phyloP scores from a whole-genome alignment of 2,329 filamentous ascomycete species.

The Dothistroma pini region DNA sequence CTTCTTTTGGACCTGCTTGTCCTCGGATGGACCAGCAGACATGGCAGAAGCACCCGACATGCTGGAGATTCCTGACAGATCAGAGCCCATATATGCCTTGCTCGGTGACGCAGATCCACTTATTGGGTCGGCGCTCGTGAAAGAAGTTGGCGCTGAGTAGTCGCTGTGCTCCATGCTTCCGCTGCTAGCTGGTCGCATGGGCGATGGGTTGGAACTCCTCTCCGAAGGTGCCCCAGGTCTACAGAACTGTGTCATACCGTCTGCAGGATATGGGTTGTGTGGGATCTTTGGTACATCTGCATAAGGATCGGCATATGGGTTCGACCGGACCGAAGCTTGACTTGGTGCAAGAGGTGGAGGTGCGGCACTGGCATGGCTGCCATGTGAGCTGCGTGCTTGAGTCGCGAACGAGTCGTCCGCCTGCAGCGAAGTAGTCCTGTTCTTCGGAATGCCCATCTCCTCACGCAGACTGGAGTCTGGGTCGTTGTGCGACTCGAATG shows the following conservation, averaged over 20 bases:
- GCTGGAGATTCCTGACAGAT: constrained; percentile 27
- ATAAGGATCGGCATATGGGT: constrained; percentile 49
- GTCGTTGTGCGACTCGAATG: constrained; percentile 87
- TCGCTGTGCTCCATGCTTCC: constrained; percentile 76
- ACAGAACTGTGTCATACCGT: constrained; percentile 98
- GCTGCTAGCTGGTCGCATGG: constrained; percentile 72
- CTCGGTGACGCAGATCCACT: constrained; percentile 71
- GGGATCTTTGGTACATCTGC: constrained; percentile 67
- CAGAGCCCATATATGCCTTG: constrained; percentile 52
- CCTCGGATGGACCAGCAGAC: constrained; percentile 49
- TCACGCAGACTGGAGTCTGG: constrained; percentile 69
- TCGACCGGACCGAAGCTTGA: constrained; percentile 23
- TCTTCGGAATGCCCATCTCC: constrained; percentile 55
- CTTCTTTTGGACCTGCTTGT: constrained; percentile 65
- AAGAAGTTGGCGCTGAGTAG: constrained; percentile 81
- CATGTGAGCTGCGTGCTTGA: constrained; percentile 29
- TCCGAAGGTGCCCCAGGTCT: constrained; percentile 69
- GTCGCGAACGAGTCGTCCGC: constrained; percentile 31
- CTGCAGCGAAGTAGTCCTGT: constrained; percentile 37
- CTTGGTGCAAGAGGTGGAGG: constrained; percentile 25
- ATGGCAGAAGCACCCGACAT: constrained; percentile 26
- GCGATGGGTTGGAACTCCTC: constrained; percentile 63
- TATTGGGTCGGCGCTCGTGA: constrained; percentile 77
- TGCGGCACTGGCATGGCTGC: constrained; percentile 30
- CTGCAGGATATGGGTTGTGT: constrained; percentile 89